Evolutionary conservation across 2,329 filamentous ascomycete species (phyloP).

Genomic region (Beauveria medogensis): DNA sequence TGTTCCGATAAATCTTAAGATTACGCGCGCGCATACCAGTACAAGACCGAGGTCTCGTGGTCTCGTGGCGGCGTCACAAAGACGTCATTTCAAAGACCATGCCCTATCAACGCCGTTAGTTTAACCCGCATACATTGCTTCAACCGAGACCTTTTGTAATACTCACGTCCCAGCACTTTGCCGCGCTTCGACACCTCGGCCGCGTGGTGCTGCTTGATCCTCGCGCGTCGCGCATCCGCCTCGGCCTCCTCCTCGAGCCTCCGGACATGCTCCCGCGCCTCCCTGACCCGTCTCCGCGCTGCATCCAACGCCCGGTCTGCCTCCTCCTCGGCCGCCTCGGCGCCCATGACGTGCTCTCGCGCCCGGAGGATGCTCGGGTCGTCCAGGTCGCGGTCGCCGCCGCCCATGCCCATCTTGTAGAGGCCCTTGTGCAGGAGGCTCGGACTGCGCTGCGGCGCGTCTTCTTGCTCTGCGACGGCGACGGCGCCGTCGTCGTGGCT

Average conservation of each 20-base stretch:
- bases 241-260: conserved; percentile 56
- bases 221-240: conserved; percentile 56
- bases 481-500: conserved; percentile 18
- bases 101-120: not conserved
- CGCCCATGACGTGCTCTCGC: conserved; percentile 51
- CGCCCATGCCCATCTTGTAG: conserved; percentile 33
- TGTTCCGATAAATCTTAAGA: not conserved
- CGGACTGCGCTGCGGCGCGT: conserved; percentile 5
- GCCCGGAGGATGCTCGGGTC: conserved; percentile 57
- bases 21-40: not conserved
- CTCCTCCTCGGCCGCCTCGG: conserved; percentile 56
- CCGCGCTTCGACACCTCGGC: conserved; percentile 58
- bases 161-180: conserved; percentile 62
- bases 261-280: conserved; percentile 56
- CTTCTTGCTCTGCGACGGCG: conserved; percentile 17
- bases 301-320: conserved; percentile 55
- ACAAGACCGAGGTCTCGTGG: not conserved
- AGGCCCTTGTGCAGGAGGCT: conserved; percentile 29
- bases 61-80: not conserved
- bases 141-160: no score
- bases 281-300: conserved; percentile 49
- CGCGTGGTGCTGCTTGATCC: conserved; percentile 61
- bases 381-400: conserved; percentile 40
- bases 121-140: not conserved
- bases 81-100: not conserved